Evolutionary conservation across 1,284 basidiomycete genomes (phyloP).

Genomic region (Rhodotorula sp.): DNA sequence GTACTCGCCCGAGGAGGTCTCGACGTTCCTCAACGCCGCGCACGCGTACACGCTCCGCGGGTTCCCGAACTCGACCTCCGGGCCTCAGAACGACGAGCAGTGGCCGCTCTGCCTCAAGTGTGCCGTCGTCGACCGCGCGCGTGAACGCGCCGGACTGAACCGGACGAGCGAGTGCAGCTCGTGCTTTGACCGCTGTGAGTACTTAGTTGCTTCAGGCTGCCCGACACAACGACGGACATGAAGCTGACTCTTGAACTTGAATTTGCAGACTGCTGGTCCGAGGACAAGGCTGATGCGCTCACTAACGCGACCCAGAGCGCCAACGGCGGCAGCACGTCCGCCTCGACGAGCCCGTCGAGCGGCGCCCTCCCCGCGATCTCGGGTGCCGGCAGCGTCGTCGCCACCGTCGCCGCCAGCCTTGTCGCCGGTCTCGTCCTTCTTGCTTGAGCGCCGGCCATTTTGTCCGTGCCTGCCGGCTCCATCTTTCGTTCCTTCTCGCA

Average conservation of each 20-base stretch:
- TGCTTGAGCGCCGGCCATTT: neutral
- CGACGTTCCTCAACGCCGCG: conserved; percentile 38
- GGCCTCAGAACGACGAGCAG: conserved; percentile 44
- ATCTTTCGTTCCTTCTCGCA: too few species aligned
- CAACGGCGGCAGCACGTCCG: neutral
- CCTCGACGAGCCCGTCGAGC: neutral
- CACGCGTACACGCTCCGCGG: conserved; percentile 34
- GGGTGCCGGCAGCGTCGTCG: neutral
- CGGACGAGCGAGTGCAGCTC: conserved; percentile 45
- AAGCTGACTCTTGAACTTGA: neutral
- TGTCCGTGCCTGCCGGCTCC: too few species aligned
- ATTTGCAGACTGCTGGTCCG: conserved; percentile 27
- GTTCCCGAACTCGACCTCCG: conserved; percentile 47
- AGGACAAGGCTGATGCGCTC: conserved; percentile 5
- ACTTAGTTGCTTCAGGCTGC: neutral
- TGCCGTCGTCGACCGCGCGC: conserved; percentile 51
- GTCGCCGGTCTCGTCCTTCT: neutral
- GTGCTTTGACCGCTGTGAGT: conserved; percentile 49
- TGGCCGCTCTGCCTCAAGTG: conserved; percentile 53
- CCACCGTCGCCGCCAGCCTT: neutral
- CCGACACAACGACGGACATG: too few species aligned
- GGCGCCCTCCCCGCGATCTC: neutral
- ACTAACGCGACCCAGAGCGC: conserved; percentile 21
- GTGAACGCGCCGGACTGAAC: conserved; percentile 41
- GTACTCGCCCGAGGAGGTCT: conserved; percentile 42